Conservation (phyloP, 495 filamentous ascomycete genomes). For the Penicillium parvum region DNA sequence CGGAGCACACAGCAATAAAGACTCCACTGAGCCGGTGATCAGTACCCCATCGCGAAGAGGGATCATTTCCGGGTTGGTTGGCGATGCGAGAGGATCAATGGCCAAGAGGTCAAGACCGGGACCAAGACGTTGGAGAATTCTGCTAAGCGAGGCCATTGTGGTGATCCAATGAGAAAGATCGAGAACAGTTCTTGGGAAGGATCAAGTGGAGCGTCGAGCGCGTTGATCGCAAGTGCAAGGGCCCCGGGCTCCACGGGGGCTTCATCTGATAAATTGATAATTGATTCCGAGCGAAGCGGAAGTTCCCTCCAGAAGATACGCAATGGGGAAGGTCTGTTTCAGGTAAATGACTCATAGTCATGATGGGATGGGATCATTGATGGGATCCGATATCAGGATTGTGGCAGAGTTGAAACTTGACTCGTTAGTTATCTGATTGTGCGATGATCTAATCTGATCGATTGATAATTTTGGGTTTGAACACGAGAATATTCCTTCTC, state of each 20-base stretch:
- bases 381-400: too few relatives aligned
- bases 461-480: slow-evolving; percentile 5
- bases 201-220: not conserved
- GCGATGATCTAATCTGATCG: slow-evolving; percentile 23
- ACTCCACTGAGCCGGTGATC: slow-evolving; percentile 1
- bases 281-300: not conserved
- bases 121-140: not conserved
- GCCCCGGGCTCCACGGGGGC: not conserved
- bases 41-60: not conserved
- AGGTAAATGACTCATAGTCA: not conserved
- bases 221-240: not conserved
- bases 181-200: too few relatives aligned
- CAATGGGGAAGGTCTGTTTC: not conserved
- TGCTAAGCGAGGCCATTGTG: not conserved
- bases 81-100: too few relatives aligned
- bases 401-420: too few relatives aligned
- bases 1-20: not conserved
- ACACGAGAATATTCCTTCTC: not conserved
- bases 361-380: not conserved
- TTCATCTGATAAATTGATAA: slow-evolving; percentile 7
- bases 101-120: too few relatives aligned
- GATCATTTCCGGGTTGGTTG: not conserved
- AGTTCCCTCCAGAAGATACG: not conserved
- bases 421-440: slow-evolving; percentile 23
- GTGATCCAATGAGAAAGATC: too few relatives aligned